Percentiles rank a stretch among this genome's conserved stretches.
These are phyloP conservation scores for Populus alba DNA, from an alignment of 345 rosid genomes.

Conservation along the genomic window DNA sequence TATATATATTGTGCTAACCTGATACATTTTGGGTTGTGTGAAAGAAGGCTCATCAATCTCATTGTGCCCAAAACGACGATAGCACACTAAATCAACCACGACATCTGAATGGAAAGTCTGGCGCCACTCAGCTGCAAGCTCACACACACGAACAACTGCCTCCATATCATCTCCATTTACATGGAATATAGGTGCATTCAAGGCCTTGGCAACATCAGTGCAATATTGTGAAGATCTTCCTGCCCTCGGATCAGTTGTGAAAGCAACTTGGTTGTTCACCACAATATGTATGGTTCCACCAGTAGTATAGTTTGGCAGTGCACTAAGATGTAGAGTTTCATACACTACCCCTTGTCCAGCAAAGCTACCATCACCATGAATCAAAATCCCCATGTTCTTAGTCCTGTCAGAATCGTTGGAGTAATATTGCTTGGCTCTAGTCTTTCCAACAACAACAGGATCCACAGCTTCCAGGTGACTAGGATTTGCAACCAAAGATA, in stretches of 20 bases:
- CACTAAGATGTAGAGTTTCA: constrained; percentile 84
- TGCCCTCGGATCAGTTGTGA: constrained; percentile 72
- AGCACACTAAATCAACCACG: constrained; percentile 76
- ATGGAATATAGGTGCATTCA: constrained; percentile 76
- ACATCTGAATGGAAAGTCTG: constrained; percentile 83
- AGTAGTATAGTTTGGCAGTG: constrained; percentile 73
- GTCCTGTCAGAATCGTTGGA: constrained; percentile 60
- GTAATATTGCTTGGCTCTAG: constrained; percentile 80
- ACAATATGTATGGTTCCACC: constrained; percentile 86
- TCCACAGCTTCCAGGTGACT: constrained; percentile 91
- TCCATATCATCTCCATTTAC: constrained; percentile 77
- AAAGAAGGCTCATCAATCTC: constrained; percentile 86
- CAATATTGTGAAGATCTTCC: constrained; percentile 88
- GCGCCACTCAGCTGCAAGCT: constrained; percentile 90
- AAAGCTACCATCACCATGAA: constrained; percentile 90
- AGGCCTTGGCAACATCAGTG: constrained; percentile 85
- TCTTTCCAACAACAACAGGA: constrained; percentile 79
- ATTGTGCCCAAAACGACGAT: constrained; percentile 78
- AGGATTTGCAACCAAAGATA: constrained; percentile 83
- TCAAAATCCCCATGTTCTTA: constrained; percentile 69
- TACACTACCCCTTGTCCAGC: constrained; percentile 90
- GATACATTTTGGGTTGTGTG: constrained; percentile 79
- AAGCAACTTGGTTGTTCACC: constrained; percentile 87
- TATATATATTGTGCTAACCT: constrained; percentile 40
- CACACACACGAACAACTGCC: constrained; percentile 73